Conservation (phyloP, 2,329 filamentous ascomycete genomes). For the Trichoderma semiorbis region DNA sequence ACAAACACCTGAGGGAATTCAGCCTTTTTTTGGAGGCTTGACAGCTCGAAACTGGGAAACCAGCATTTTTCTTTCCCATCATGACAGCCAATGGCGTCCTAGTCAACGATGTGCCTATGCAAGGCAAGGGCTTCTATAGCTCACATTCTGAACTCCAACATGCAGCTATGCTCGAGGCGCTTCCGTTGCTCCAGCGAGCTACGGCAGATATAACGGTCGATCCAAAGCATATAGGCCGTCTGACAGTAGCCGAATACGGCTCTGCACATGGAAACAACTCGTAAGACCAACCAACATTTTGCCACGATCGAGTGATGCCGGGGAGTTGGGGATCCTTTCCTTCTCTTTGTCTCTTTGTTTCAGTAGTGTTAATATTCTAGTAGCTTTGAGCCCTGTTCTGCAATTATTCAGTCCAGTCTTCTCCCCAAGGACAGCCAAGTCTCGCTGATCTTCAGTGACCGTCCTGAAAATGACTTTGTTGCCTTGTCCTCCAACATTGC, state of each 20-base stretch:
- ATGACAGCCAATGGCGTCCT: not conserved
- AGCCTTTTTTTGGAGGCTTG: not conserved
- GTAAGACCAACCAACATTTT: not conserved
- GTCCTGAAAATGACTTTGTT: not conserved
- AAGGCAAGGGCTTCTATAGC: not conserved
- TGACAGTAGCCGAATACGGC: not conserved
- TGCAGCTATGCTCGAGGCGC: not conserved
- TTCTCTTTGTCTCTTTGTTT: not conserved
- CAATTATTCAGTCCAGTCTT: not conserved
- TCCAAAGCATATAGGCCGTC: not conserved
- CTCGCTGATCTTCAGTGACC: not conserved
- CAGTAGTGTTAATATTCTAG: not conserved
- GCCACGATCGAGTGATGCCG: not conserved
- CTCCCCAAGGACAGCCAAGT: not conserved
- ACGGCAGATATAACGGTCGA: not conserved
- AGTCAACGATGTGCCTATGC: not conserved
- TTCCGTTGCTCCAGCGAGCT: not conserved
- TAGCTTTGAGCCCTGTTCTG: not conserved
- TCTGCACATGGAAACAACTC: not conserved
- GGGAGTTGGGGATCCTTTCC: not conserved
- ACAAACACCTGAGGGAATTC: not conserved
- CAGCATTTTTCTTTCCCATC: not conserved
- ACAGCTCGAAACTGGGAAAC: not conserved
- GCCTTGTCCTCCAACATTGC: not conserved
- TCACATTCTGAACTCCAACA: not conserved